Evolutionary conservation across 176 grass and related monocot genomes (phyloP).

Genomic region (Pharus latifolius): DNA sequence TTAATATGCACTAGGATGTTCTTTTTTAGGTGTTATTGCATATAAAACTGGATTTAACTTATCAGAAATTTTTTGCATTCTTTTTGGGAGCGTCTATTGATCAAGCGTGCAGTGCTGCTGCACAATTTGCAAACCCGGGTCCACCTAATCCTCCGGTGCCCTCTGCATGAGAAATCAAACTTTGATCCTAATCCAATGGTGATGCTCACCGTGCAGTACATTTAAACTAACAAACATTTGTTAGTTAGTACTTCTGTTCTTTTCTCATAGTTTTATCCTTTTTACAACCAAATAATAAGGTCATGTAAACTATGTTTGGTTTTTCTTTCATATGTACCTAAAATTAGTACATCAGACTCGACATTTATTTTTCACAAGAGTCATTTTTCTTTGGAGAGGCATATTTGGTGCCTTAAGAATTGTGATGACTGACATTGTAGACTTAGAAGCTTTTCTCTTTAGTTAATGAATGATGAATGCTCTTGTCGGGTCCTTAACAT

Average conservation of each 20-base stretch:
- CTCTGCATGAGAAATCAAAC: no score
- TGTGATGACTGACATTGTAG: neutral
- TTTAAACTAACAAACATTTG: no score
- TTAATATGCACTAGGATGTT: neutral
- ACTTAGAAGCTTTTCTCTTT: neutral
- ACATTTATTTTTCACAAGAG: no score
- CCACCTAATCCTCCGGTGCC: no score
- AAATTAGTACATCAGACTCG: neutral
- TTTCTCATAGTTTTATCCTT: no score
- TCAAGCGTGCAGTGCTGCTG: no score
- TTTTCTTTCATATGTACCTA: neutral
- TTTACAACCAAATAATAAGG: neutral
- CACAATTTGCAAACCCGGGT: no score
- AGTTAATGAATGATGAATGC: conserved; percentile 27
- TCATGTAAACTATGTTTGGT: neutral
- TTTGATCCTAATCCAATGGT: no score
- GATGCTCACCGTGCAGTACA: no score
- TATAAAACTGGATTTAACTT: neutral
- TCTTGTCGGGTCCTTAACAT: conserved; percentile 12
- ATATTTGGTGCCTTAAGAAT: neutral
- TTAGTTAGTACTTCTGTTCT: no score
- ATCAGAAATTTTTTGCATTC: neutral
- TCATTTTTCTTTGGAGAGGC: neutral
- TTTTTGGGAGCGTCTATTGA: no score
- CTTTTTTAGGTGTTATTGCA: neutral